Conservation (phyloP, 225 moss, liverwort and hornwort genomes). For the Anthoceros angustus region DNA sequence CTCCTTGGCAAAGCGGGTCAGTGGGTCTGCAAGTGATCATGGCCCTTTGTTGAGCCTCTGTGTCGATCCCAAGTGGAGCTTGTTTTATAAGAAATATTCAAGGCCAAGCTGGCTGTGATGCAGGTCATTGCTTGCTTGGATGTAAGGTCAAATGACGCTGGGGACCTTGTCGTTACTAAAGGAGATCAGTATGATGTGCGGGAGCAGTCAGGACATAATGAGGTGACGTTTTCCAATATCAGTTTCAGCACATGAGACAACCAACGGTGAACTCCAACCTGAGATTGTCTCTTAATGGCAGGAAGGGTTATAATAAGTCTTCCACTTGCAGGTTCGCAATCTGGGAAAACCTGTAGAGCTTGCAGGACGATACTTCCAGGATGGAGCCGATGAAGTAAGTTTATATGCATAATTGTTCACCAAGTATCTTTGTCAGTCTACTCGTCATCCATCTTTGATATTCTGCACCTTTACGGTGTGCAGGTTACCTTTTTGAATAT, state of each 20-base stretch:
- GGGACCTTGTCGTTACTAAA: conserved; percentile 97
- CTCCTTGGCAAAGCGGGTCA: conserved; percentile 78
- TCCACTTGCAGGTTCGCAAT: conserved; percentile 56
- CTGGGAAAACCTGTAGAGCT: conserved; percentile 98
- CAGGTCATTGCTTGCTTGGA: conserved; percentile 99
- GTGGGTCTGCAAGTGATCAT: background rate
- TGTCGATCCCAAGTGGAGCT: background rate
- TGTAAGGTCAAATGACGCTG: conserved; percentile 81
- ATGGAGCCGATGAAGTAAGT: conserved; percentile 97
- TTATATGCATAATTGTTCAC: background rate
- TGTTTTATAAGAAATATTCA: conserved; percentile 3
- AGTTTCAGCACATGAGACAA: no score
- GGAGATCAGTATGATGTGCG: conserved; percentile 99
- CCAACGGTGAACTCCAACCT: background rate
- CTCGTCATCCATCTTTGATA: background rate
- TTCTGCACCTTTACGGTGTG: conserved; percentile 4
- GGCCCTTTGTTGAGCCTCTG: background rate
- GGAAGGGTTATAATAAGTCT: background rate
- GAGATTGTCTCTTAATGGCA: background rate
- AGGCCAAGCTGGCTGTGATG: background rate
- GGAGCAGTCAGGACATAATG: conserved; percentile 51
- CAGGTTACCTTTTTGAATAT: conserved; percentile 94
- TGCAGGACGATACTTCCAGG: conserved; percentile 81
- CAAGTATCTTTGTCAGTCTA: background rate
- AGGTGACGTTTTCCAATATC: conserved; percentile 34